These are phyloP conservation scores for Scleroderma citrinum DNA, from an alignment of 768 basidiomycete species.

Conservation along the genomic window DNA sequence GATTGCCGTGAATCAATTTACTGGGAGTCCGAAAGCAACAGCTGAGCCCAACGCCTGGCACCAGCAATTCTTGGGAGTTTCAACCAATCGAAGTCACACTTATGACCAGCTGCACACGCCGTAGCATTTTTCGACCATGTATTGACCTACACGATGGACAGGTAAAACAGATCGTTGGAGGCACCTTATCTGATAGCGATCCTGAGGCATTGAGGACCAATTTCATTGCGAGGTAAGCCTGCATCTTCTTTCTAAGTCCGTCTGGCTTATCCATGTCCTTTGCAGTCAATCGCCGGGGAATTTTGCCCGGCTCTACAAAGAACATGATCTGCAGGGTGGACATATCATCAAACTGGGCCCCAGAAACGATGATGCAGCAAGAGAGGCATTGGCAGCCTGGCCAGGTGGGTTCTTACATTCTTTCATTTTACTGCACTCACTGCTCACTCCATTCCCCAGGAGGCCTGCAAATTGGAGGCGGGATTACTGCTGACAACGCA, in stretches of 20 bases:
- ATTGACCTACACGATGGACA: slow-evolving; percentile 95
- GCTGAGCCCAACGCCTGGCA: no score
- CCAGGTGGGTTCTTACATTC: slow-evolving; percentile 43
- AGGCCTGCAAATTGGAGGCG: slow-evolving; percentile 88
- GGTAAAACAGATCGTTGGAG: slow-evolving; percentile 98
- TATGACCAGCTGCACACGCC: slow-evolving; percentile 20
- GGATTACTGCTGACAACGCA: slow-evolving; percentile 80
- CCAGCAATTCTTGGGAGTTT: no score
- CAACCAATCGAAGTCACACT: no score
- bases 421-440: not conserved
- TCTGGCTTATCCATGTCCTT: not conserved
- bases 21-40: no score
- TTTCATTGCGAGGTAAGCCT: slow-evolving; percentile 78
- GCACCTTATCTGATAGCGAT: slow-evolving; percentile 71
- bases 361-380: slow-evolving; percentile 85
- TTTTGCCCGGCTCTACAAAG: slow-evolving; percentile 74
- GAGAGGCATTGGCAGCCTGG: slow-evolving; percentile 79
- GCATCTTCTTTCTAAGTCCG: slow-evolving; percentile 7
- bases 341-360: slow-evolving; percentile 96
- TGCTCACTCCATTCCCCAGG: slow-evolving; percentile 33
- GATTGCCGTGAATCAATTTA: no score
- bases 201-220: slow-evolving; percentile 72
- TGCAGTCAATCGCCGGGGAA: slow-evolving; percentile 71
- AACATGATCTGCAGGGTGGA: slow-evolving; percentile 69
- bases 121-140: slow-evolving; percentile 78